Evolutionary conservation across 108 stramenopile genomes (phyloP), one percentile per base, ranked within the genome.

Genomic region (Skeletonema costatum): DNA sequence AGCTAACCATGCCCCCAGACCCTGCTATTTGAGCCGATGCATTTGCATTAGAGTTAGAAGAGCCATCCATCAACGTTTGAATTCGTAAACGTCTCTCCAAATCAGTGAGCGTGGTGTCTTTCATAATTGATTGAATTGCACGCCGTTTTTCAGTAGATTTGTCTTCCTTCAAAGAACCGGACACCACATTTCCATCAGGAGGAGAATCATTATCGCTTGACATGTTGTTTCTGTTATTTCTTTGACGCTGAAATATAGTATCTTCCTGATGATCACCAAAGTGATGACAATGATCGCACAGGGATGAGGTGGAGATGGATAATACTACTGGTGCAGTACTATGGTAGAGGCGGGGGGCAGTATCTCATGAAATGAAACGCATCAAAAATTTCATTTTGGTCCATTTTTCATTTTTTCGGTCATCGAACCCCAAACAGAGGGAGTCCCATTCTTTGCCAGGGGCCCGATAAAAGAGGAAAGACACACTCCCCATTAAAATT

Each of bases 51-150:
- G 31, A 25, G 11, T 64, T 29, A 31, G 75, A 53, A 4, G 77
- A 75, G 36, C 91, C 90, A 78, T 90, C 88, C 93, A 95, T 95
- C 51, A 95, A 74, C 61, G 64, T 67, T 65, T 95, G 93, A 70
- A 95, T 91, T 29, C 82, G 69, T 60, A 88, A 70, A n/a, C 89
- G 82, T 70, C 87, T 84, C 58, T 92, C 90, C 36, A 87, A 75
- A 17, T 91, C 91, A 19, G 80, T 80, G 2, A 92, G 77, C 12
- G 90, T 76, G 1, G 78, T 82, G 72, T 95, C 89, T 30, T 85
- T 67, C 90, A 92, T 88, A 42, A 95, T 89, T 7, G 76, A 76
- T 77, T 92, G 91, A 66, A 95, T 95, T 13, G 90, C 87, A 35
- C 87, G 67, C 36, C 93, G 77, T 42, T 90, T 86, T 60, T 82